Evolutionary conservation across 1,284 basidiomycete genomes (phyloP), one percentile per base, ranked within the genome.

Genomic region (Gomphus bonarii): DNA sequence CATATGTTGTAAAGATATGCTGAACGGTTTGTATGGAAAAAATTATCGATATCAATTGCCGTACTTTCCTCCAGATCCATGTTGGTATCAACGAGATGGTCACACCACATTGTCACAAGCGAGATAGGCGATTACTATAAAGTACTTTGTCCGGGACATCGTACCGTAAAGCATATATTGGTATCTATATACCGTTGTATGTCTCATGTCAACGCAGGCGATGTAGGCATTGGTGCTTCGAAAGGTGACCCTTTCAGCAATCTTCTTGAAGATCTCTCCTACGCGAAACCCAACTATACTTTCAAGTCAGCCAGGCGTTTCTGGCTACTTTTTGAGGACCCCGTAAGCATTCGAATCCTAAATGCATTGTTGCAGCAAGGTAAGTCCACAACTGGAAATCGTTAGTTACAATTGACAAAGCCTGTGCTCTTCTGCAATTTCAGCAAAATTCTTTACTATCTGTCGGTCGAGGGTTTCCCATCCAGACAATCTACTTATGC

Each of bases 391-490:
- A 40, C 6, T n/a, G 38, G 3, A 16, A 40, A 12, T 38, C n/a
- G 38, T 16, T n/a, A 6, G 38, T 40, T 6, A 40, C 12, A 16
- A 16, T 16, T 40, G 38, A 40, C 38, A 40, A 11, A 16, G n/a
- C 14, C 14, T 40, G 14, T 16, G 38, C 38, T 40, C 38, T 40
- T 40, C 38, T 6, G 12, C 38, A 6, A 12, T 6, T 40, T 40
- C 38, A 16, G 67, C 59, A n/a, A 25, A 70, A 66, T 30, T 69
- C 63, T 2, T 35, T 30, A 84, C 84, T 63, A 95, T 87, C 62
- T 79, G 75, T 59, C 70, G 68, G 69, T 97, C 94, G 58, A 93
- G 70, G 61, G 79, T 71, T 59, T 78, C 77, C 89, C 92, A 97
- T 62, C 79, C 79, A 46, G 65, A 67, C 51, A 97, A 66, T 65